These are phyloP conservation scores for Cladosporium sp. DNA, from an alignment of 2,329 filamentous ascomycete genomes.

Conservation along the genomic window DNA sequence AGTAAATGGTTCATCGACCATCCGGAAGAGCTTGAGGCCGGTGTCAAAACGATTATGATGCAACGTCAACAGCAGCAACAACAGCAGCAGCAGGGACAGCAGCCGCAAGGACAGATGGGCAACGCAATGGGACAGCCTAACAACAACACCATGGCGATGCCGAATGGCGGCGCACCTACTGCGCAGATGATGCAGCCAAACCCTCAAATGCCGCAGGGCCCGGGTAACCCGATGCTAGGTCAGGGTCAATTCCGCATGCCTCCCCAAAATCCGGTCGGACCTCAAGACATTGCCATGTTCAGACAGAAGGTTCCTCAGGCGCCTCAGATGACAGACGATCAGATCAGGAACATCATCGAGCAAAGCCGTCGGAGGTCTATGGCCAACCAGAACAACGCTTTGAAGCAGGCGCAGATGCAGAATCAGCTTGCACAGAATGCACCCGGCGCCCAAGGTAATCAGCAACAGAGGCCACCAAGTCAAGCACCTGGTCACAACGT, in stretches of 20 bases:
- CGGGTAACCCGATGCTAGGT: constrained; percentile 20
- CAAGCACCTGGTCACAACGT: background rate
- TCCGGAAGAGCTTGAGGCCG: constrained; percentile 19
- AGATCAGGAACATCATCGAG: constrained; percentile 32
- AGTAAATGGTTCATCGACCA: constrained; percentile 20
- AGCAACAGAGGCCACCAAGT: constrained; percentile 3
- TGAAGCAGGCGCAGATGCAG: constrained; percentile 13
- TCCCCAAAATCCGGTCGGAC: constrained; percentile 25
- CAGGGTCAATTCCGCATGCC: constrained; percentile 9
- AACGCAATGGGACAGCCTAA: background rate
- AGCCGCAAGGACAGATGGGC: constrained; percentile 11
- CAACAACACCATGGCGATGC: background rate
- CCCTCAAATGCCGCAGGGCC: constrained; percentile 34
- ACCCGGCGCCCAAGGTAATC: background rate
- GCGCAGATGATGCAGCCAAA: constrained; percentile 12
- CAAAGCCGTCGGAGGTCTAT: constrained; percentile 5
- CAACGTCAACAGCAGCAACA: constrained; percentile 6
- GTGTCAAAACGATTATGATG: constrained; percentile 22
- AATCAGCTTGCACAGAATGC: constrained; percentile 8
- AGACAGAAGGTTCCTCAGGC: constrained; percentile 30
- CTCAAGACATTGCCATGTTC: constrained; percentile 36
- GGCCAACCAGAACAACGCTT: background rate
- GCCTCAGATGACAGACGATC: constrained; percentile 34
- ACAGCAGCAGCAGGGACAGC: constrained; percentile 23
- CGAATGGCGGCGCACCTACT: constrained; percentile 7